Percentiles rank a stretch among this genome's conserved stretches.
phyloP scores from a whole-genome alignment of 2,329 filamentous ascomycete genomes.

The Verticillium nonalfalfae region DNA sequence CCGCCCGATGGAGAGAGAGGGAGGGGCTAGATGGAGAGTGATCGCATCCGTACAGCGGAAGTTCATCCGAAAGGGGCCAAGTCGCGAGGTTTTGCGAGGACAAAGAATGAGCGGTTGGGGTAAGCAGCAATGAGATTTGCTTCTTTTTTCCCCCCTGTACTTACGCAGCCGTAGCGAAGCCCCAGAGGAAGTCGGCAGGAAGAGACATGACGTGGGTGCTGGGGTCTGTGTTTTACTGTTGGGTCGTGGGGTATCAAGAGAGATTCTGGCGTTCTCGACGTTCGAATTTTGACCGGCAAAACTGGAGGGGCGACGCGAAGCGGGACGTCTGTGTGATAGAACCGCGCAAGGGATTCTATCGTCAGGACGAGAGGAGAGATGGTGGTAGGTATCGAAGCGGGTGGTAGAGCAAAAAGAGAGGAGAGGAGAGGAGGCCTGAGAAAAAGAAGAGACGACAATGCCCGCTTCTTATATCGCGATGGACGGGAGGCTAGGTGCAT shows the following conservation, averaged over 20 bases:
- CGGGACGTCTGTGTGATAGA: neutral
- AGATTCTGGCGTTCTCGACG: neutral
- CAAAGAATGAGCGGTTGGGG: neutral
- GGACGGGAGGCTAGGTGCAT: neutral
- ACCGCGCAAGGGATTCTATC: neutral
- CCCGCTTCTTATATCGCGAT: neutral
- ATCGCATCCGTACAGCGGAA: neutral
- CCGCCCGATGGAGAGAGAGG: neutral
- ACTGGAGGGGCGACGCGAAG: neutral
- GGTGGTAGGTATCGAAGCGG: neutral
- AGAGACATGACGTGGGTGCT: constrained; percentile 42
- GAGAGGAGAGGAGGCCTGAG: neutral
- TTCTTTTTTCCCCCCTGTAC: constrained; percentile 16
- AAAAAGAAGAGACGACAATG: neutral
- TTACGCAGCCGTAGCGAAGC: constrained; percentile 72
- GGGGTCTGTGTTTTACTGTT: neutral
- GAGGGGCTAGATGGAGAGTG: neutral
- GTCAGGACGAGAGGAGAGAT: neutral
- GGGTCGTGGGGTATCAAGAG: neutral
- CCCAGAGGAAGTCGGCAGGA: constrained; percentile 68
- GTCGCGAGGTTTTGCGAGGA: neutral
- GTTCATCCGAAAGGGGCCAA: neutral
- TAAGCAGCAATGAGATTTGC: neutral
- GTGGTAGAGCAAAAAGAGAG: constrained; percentile 1
- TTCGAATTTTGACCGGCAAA: neutral